These are phyloP conservation scores for Zygosaccharomyces bisporus DNA, from an alignment of 805 yeast genomes.

Conservation along the genomic window DNA sequence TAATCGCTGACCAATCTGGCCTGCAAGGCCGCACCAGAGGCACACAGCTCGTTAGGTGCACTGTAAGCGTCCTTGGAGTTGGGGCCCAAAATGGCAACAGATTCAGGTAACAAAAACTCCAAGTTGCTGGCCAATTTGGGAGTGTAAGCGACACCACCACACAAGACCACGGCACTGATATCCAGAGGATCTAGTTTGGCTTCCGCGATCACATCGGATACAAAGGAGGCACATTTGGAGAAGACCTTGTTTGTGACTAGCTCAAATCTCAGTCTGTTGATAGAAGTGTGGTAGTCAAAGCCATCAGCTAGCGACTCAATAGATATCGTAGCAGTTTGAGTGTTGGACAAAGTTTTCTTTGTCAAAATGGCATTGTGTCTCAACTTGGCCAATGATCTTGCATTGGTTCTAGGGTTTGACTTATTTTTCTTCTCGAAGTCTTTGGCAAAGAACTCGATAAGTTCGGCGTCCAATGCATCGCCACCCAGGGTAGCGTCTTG, in stretches of 20 bases:
- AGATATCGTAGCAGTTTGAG: constrained; percentile 82
- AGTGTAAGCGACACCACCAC: constrained; percentile 89
- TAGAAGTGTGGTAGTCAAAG: constrained; percentile 83
- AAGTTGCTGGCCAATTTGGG: constrained; percentile 85
- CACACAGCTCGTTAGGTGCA: constrained; percentile 83
- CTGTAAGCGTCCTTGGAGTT: constrained; percentile 69
- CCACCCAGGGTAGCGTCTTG: constrained; percentile 88
- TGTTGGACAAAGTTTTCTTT: constrained; percentile 89
- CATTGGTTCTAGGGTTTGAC: constrained; percentile 73
- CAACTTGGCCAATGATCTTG: constrained; percentile 85
- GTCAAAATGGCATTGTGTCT: constrained; percentile 76
- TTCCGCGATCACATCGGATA: constrained; percentile 68
- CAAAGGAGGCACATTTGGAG: constrained; percentile 69
- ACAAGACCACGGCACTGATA: constrained; percentile 84
- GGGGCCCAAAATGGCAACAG: constrained; percentile 67
- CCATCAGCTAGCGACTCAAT: constrained; percentile 95
- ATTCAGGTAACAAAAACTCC: constrained; percentile 73
- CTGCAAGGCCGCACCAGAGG: constrained; percentile 96
- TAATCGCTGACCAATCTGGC: constrained; percentile 81
- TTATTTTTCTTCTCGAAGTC: constrained; percentile 89
- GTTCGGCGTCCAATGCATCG: constrained; percentile 71
- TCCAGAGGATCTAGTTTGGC: constrained; percentile 83
- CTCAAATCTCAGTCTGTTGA: constrained; percentile 93
- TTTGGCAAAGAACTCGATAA: constrained; percentile 80
- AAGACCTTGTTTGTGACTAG: constrained; percentile 76